Evolutionary conservation across 176 grass and related monocot species (phyloP), one percentile per base, ranked within the genome.

Genomic region (Areca catechu): DNA sequence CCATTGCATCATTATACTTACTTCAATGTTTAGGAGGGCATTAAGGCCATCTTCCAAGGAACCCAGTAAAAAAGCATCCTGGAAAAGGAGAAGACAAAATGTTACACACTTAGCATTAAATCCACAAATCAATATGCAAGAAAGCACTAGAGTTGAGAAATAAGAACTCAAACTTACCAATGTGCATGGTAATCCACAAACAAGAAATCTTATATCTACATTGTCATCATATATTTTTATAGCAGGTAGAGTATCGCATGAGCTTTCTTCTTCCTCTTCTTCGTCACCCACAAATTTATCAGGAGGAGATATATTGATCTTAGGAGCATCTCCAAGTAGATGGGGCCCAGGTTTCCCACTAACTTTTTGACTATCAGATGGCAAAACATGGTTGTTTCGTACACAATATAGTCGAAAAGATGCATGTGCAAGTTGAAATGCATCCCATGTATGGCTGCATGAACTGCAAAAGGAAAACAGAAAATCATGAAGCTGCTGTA

Each of bases 341-440:
- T n/a, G 55, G 4, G 87, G 87, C 5, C 82, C 82, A 82, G 67
- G 50, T 22, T 71, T 74, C 53, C 54, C 51, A 60, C 60, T 62
- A 50, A 50, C 56, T 16, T 72, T 53, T 62, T 53, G 69, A 4
- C 50, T 52, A 15, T 54, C 62, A 48, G 16, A 27, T 48, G 50
- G 50, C 25, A 54, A 20, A 53, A 71, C 70, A 57, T 64, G 5
- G 50, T 82, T 82, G 54, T 66, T 85, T 54, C 70, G 24, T 55
- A 56, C 65, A 67, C 82, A 86, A 24, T 86, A 80, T 19, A 86
- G 30, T 55, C 56, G 71, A 72, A 91, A 91, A 67, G 87, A 82
- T 54, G 87, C 79, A 77, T 76, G 72, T 27, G 82, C 87, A 28
- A 86, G 79, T 73, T 86, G 87, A 76, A 91, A 91, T 29, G 87